Base-by-base conservation (phyloP, 169 alveolate genomes). In the Eimeria acervulina region DNA sequence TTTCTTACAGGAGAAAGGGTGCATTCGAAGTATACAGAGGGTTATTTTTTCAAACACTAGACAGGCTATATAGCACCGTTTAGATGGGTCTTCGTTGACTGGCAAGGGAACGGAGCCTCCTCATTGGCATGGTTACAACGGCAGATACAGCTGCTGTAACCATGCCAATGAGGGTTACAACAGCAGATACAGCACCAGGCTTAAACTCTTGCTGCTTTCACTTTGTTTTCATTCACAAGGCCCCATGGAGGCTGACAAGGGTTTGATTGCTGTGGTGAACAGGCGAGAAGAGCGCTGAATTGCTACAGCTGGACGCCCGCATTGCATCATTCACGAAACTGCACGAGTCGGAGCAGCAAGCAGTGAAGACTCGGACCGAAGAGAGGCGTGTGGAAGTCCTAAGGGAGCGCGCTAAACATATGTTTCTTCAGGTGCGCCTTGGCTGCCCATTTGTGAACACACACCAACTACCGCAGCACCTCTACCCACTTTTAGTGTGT, bases 231-330 rank as follows among this genome's bases (percentile, higher is more conserved):
- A 17, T 68, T 12, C 44, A 28, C 1, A 36, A 31, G 83, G 2
- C 19, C 23, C 33, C 21, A 19, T 36, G 83, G 52, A 17, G 51
- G 10, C 52, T 72, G 83, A 19, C 83, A 31, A 36, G 15, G 17
- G 33, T 83, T 31, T 38, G 42, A n/a, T 12, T 51, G 52, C 47
- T 51, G n/a, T 40, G 81, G 47, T 51, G 52, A 33, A 19, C 93
- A 87, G 93, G n/a, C 81, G 93, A 87, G 28, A 87, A 70, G 61
- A 59, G 93, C 93, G 81, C 93, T 36, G 93, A 87, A 61, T 28
- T 87, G 33, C 63, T 87, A 66, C 93, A 87, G 33, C 81, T 87
- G 42, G 83, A 87, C 31, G 93, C 93, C 33, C 93, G 93, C 81
- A 40, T 87, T 61, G 93, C 93, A 44, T 87, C 93, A 15, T 87